Evolutionary conservation across 805 yeast genomes (phyloP), one percentile per base, ranked within the genome.

Genomic region (Candida boidinii): DNA sequence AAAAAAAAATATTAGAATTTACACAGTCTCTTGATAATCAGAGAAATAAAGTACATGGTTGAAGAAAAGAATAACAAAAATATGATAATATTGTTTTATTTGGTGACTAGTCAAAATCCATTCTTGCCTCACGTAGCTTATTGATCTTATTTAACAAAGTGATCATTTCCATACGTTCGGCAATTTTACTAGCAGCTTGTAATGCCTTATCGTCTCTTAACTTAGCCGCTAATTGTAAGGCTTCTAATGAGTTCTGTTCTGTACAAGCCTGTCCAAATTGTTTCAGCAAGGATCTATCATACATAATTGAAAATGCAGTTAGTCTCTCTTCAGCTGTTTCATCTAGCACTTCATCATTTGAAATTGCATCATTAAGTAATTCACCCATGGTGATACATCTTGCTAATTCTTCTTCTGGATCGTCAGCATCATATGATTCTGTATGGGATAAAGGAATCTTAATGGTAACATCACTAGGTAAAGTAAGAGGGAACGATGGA

Each of bases 401-500:
- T 28, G 85, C 62, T 34, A 76, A 69, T 34, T 63, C 70, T 51
- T 81, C 90, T 46, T 81, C 88, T 0, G 79, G 74, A 33, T 53
- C 54, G 9, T 49, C 53, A 16, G 44, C 50, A 2, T 28, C 35
- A 10, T 50, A 53, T 4, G 49, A 31, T 35, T 46, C 33, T 17
- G 33, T 39, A 12, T 49, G 45, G 17, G 55, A 49, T 1, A 82
- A 62, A 1, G 96, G 96, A 17, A 87, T 54, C 36, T 66, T 64
- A 28, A 87, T 60, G 11, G 77, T 81, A 42, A 90, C 54, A 46
- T 85, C 95, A 9, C 86, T 69, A 1, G 95, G 90, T 36, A 87
- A 64, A 0, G 95, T 82, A 31, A 92, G 58, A 11, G 97, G 97
- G 48, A 85, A 76, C 3, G 76, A 72, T 1, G 96, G 96, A 56